Conservation (phyloP, 1,284 basidiomycete species). For the Papiliotrema laurentii region DNA sequence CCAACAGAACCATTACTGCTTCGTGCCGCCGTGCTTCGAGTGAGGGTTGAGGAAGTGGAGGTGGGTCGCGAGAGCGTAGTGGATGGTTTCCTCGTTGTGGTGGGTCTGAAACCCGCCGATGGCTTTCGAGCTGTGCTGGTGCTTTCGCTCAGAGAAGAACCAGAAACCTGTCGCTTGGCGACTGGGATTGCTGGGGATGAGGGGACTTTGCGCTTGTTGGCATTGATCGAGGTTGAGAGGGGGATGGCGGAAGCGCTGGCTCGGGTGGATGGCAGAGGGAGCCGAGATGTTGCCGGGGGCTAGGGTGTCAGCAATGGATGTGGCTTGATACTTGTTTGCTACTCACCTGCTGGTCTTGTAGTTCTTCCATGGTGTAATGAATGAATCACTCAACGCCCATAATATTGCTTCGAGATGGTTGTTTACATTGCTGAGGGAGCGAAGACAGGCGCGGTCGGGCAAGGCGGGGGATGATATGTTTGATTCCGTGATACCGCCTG, state of each 20-base stretch:
- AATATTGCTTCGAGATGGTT: background rate
- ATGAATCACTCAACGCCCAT: too few relatives aligned
- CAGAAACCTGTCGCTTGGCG: constrained; percentile 27
- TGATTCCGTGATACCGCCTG: background rate
- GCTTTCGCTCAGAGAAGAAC: constrained; percentile 11
- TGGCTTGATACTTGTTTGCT: background rate
- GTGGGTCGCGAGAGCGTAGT: constrained; percentile 12
- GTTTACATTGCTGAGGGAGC: background rate
- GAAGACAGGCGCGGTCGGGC: background rate
- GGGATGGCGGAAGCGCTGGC: constrained; percentile 13
- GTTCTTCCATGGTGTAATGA: constrained; percentile 26
- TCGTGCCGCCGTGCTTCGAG: constrained; percentile 3
- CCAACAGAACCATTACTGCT: constrained; percentile 12
- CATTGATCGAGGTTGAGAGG: constrained; percentile 12
- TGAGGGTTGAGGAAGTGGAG: constrained; percentile 9
- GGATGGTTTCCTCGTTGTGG: constrained; percentile 18
- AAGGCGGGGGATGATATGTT: background rate
- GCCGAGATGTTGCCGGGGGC: constrained; percentile 15
- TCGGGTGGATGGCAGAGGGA: constrained; percentile 25
- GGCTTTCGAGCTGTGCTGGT: constrained; percentile 16
- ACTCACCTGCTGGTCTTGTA: constrained; percentile 33
- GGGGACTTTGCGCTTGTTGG: constrained; percentile 35
- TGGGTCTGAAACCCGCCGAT: constrained; percentile 22
- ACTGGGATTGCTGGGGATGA: constrained; percentile 21
- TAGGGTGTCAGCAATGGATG: background rate